Base-by-base conservation (phyloP, 805 yeast genomes). In the Myxozyma melibiosi region DNA sequence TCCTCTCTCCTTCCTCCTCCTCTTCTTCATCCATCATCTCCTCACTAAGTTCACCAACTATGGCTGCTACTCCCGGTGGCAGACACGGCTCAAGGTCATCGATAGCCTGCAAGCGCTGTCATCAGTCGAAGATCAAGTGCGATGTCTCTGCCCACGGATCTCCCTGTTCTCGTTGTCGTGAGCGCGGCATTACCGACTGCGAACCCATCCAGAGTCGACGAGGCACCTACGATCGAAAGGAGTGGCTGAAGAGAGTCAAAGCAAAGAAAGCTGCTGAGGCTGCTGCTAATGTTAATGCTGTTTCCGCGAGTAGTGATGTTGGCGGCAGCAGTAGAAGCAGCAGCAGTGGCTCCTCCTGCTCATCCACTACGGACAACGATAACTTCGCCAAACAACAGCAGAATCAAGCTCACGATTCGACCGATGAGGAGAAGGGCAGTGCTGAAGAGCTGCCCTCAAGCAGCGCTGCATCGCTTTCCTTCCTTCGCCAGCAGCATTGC, bases 171-270 rank as follows among this genome's bases (percentile, higher is more conserved):
- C 48, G 45, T 24, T 55, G 60, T 48, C 35, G 28, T 14, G 56
- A 52, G 28, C 42, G 60, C 22, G 35, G 38, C n/a, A 7, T 43
- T 14, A 7, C 45, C 38, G 47, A 44, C 38, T 55, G 60, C 44
- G 49, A 55, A 34, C 52, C 41, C 27, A 51, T 55, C 14, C 39
- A 25, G 30, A 51, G 57, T n/a, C 18, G 57, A 22, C 46, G 60
- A 13, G 60, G 60, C 25, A 55, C 47, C 2, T 55, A 55, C 42
- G 57, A 55, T 39, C 56, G 60, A 28, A 44, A 52, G 31, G 58
- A 54, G 42, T 48, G 58, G 58, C 40, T 54, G 24, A 41, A 44
- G 41, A 31, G 35, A 30, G 54, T 43, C 18, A 20, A 20, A n/a
- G 58, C 50, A 1, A 25, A 41, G 14, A 43, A 53, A 25, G 57